Evolutionary conservation across 75 land plant genomes (phyloP), one percentile per base, ranked within the genome.

Genomic region (Adiantum capillusveneris): DNA sequence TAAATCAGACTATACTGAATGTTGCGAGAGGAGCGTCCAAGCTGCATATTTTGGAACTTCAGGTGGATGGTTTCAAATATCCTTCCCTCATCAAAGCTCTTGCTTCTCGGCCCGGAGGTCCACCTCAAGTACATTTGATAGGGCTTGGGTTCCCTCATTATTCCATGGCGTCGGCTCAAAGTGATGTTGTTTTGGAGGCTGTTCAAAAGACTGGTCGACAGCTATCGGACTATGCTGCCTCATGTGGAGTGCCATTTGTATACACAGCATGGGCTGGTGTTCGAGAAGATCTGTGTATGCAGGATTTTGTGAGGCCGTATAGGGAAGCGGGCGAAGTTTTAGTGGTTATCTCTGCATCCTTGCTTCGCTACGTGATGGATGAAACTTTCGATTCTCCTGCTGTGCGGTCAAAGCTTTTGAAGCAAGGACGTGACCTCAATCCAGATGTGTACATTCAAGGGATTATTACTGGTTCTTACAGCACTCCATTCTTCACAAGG

Each of bases 401-500:
- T 51, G 79, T 83, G 14, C 73, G 97, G 25, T 67, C 85, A 34
- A 45, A 56, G 48, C 78, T 88, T 2, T 63, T 91, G 53, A 76
- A 60, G 60, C 62, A 72, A 64, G 89, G 90, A 24, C 59, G 63
- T 58, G 70, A 62, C 36, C 61, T 88, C 48, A 88, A 80, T 25
- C 94, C 95, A 0, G 74, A 69, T 37, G 34, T 92, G 1, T 88
- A 82, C 42, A 65, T 88, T 16, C 81, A 76, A 19, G 94, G 81
- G 11, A 70, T 88, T 13, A 59, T 74, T 9, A 88, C 79, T 44
- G 97, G 89, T 2, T 53, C 87, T 0, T 82, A 74, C 76, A 76
- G 75, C 41, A 77, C 86, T 9, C 89, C 97, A 0, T 92, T 88
- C 68, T 88, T 91, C 59, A 66, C 73, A n/a, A 71, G 86, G 17